Evolutionary conservation across 192 early-diverging fungal genomes (phyloP), one percentile per base, ranked within the genome.

Genomic region (Chytriomyces sp.): DNA sequence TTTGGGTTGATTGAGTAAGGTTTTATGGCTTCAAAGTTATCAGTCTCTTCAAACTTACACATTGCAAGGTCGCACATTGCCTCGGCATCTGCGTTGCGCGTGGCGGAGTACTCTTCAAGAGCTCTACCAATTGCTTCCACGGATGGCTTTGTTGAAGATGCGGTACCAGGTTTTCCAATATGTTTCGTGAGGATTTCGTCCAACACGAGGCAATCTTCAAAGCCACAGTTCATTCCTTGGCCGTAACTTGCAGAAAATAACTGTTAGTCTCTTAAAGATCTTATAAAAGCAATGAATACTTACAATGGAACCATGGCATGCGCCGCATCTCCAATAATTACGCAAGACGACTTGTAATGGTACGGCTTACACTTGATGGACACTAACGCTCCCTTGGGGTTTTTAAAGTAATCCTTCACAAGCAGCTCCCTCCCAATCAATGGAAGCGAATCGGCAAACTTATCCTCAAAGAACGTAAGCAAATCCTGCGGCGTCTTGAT

Each of bases 241-340:
- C 97, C 97, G 64, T 95, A 99, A 35, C 35, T 35, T 35, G 35
- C 35, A 35, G 4, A 35, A 35, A 35, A 35, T 35, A 35, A 35
- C 35, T 35, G 35, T 35, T 1, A 35, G 35, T 35, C 35, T 35
- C 35, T 35, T 35, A 35, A 1, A 35, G 35, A 35, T 35, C 35
- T 35, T 0, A 35, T 35, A 4, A 35, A 0, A 2, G 35, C 35
- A 35, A 35, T 0, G 35, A 1, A 35, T 2, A 35, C 35, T 35
- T 35, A 57, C 76, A 99, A 99, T 13, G 97, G 97, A 0, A 99
- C 97, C 97, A 99, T 99, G 59, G 94, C 92, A 76, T 99, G 97
- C 0, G 97, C 97, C 10, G 97, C 94, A 78, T 99, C 97, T 48
- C 97, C 97, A 62, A 99, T n/a, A 53, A 97, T 93, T 7, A 97